These are phyloP conservation scores for Micractinium sp. DNA, from an alignment of 139 green algal species.

Conservation along the genomic window DNA sequence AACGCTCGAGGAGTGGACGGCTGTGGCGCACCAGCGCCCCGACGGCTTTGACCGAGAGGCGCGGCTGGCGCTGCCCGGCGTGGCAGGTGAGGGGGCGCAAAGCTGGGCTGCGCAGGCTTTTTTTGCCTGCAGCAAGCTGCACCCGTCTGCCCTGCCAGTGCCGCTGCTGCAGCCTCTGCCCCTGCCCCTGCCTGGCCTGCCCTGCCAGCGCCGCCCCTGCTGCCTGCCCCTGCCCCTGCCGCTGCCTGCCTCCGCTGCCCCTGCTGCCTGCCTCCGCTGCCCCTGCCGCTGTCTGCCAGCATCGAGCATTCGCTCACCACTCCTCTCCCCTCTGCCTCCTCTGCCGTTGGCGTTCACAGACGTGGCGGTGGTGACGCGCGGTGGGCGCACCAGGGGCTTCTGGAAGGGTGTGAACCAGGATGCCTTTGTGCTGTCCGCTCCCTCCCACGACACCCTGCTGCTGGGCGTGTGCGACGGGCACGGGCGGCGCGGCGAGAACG, in stretches of 20 bases:
- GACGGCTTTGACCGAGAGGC: neutral
- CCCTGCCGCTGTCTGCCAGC: neutral
- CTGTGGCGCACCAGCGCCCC: neutral
- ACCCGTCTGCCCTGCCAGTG: neutral
- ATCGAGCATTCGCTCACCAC: too few relatives aligned
- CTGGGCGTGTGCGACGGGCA: constrained; percentile 7
- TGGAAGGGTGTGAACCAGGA: constrained; percentile 27
- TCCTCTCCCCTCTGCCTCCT: too few relatives aligned
- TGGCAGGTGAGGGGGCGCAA: neutral
- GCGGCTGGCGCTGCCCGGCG: neutral
- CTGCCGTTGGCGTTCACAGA: neutral
- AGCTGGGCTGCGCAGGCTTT: too few relatives aligned
- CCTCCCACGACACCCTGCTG: neutral
- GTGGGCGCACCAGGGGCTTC: neutral
- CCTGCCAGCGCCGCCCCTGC: too few relatives aligned
- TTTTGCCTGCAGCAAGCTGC: neutral
- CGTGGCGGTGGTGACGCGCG: constrained; percentile 7
- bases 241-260: neutral
- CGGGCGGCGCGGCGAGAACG: neutral
- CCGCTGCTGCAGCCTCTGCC: neutral
- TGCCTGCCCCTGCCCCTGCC: neutral
- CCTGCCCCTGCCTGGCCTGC: too few relatives aligned
- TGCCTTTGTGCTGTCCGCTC: neutral
- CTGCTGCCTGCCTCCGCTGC: too few relatives aligned
- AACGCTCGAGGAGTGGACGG: neutral